Percentiles rank a stretch among this genome's conserved stretches.
These are phyloP conservation scores for Umbelopsis isabellina DNA, from an alignment of 192 early-diverging fungal genomes.

Conservation along the genomic window DNA sequence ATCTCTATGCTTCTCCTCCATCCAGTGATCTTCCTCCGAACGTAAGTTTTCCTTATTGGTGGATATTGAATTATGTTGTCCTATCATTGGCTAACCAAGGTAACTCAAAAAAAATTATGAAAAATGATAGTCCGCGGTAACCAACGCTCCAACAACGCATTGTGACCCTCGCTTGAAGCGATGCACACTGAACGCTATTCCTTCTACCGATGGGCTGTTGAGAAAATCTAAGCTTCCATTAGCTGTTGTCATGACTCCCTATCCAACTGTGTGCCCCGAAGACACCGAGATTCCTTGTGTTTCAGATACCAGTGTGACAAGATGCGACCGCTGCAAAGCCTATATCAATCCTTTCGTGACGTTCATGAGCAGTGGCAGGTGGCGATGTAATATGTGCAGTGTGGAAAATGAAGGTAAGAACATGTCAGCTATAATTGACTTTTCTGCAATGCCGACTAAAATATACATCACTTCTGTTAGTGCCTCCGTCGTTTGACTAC, in stretches of 20 bases:
- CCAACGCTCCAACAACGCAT: conserved; percentile 18
- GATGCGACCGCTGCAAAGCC: conserved; percentile 91
- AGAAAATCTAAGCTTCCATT: conserved; percentile 80
- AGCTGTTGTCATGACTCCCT: conserved; percentile 77
- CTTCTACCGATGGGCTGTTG: conserved; percentile 69
- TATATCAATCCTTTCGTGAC: conserved; percentile 93
- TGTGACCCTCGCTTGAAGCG: conserved; percentile 40
- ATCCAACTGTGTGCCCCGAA: conserved; percentile 2
- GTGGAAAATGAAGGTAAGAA: conserved; percentile 76
- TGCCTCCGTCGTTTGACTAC: conserved; percentile 75
- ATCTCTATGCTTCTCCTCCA: neutral
- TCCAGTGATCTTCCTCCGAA: conserved; percentile 2
- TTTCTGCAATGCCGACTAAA: too few species aligned
- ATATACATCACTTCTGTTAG: neutral
- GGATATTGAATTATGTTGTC: neutral
- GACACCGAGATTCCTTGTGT: conserved; percentile 38
- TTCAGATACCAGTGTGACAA: conserved; percentile 74
- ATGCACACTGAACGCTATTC: conserved; percentile 78
- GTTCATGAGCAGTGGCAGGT: conserved; percentile 89
- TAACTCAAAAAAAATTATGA: neutral
- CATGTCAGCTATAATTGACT: too few species aligned
- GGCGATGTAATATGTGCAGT: conserved; percentile 92
- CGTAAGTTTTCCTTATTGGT: conserved; percentile 21
- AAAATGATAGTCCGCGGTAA: conserved; percentile 22
- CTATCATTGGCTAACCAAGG: neutral